A percentile compares a stretch with the other conserved stretches of the same genome.
Evolutionary conservation across 2,329 filamentous ascomycete genomes (phyloP).

Genomic region (Sclerotinia minor): DNA sequence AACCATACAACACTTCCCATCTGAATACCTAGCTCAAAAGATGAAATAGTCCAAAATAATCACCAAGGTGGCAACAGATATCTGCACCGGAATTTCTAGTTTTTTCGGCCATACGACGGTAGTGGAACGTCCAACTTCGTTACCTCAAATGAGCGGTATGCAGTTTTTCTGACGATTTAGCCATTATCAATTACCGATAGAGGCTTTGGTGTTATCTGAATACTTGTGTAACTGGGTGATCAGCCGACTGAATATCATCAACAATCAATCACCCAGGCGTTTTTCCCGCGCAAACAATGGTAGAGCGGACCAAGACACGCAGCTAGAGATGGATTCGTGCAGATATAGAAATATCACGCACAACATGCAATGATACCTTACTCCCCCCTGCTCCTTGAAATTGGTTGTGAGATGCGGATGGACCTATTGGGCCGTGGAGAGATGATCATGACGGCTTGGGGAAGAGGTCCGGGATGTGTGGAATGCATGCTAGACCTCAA

Average conservation of each 20-base stretch:
- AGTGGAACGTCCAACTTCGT: constrained; percentile 1
- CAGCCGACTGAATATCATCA: constrained; percentile 31
- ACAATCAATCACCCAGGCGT: constrained; percentile 33
- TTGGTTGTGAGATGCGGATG: constrained; percentile 7
- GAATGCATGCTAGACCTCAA: neutral
- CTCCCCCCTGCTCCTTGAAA: constrained; percentile 7
- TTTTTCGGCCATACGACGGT: constrained; percentile 25
- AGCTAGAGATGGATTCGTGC: constrained; percentile 25
- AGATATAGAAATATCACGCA: constrained; percentile 1
- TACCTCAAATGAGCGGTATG: constrained; percentile 29
- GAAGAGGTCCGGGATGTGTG: neutral
- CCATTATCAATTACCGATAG: constrained; percentile 32
- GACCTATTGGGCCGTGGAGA: neutral
- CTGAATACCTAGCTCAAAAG: constrained; percentile 28
- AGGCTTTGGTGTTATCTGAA: constrained; percentile 33
- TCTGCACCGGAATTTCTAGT: constrained; percentile 32
- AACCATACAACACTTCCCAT: constrained; percentile 19
- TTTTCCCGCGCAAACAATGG: constrained; percentile 30
- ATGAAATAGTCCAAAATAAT: constrained; percentile 28
- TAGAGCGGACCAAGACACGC: constrained; percentile 25
- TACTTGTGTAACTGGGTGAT: constrained; percentile 32
- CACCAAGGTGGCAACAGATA: constrained; percentile 31
- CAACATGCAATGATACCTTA: constrained; percentile 15
- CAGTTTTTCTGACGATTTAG: constrained; percentile 32
- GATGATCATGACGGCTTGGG: neutral